A percentile compares a stretch with the other conserved stretches of the same genome.
Evolutionary conservation across 164 flowering plant species (phyloP).

Genomic region (Taxillus chinensis): DNA sequence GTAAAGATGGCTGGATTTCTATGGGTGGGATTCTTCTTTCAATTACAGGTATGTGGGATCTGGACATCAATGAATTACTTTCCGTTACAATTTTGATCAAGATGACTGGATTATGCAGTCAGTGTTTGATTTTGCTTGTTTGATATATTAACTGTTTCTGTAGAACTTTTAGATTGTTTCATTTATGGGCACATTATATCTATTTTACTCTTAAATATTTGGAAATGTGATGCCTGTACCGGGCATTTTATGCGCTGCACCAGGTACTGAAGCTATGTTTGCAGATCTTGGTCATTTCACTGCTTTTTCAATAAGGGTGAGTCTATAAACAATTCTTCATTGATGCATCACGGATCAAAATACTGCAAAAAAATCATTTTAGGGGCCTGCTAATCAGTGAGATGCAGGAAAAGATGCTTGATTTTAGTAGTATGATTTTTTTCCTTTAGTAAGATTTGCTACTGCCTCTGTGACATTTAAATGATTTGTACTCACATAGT

Average conservation of each 20-base stretch:
- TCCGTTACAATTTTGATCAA: neutral
- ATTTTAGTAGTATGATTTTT: neutral
- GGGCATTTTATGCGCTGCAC: slow-evolving; percentile 10
- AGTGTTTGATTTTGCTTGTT: neutral
- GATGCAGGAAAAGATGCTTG: neutral
- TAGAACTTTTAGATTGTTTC: neutral
- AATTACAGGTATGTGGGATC: slow-evolving; percentile 53
- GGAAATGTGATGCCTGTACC: neutral
- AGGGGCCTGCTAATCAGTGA: neutral
- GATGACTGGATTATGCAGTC: neutral
- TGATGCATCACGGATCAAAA: neutral
- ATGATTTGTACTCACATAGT: neutral
- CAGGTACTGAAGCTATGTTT: slow-evolving; percentile 91
- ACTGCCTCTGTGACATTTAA: neutral
- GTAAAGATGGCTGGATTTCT: slow-evolving; percentile 85
- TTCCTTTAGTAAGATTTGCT: neutral
- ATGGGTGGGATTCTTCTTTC: slow-evolving; percentile 82
- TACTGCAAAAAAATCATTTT: neutral
- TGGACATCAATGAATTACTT: neutral
- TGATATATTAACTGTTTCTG: no score
- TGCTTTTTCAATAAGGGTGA: slow-evolving; percentile 56
- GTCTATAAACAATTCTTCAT: neutral
- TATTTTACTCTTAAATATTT: neutral
- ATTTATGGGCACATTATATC: neutral
- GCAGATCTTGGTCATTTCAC: slow-evolving; percentile 88